Base-by-base conservation (phyloP, 2,329 filamentous ascomycete species). In the Leptodontidium sp. region DNA sequence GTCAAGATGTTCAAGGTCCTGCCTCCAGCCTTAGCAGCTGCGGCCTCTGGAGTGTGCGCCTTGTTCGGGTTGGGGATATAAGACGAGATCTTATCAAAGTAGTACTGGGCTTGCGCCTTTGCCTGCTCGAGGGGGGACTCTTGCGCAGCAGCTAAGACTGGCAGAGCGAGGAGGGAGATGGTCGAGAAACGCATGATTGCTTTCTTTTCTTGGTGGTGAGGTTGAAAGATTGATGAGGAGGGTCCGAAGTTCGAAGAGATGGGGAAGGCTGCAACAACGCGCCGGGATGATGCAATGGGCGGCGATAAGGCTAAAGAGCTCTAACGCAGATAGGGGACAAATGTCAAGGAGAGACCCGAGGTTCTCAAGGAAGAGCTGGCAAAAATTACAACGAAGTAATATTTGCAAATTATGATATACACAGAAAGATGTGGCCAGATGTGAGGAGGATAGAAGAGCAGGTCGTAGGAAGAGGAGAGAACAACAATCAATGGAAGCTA, bases 21-120 rank as follows among this genome's bases (percentile, higher is more conserved):
- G 57, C 80, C 78, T 1, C 84, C 86, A n/a, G 84, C 81, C 76
- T 85, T 86, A 43, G 84, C 82, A 55, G 82, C 83, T 40, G 84
- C 83, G 61, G 84, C 83, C 15, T 82, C 80, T 55, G 82, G 78
- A 52, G 72, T 79, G 77, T 74, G 70, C 50, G 73, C 67, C 58
- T 72, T 79, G 71, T 81, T 83, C 52, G 84, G 82, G 73, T 81
- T 83, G 59, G 87, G 86, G 64, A 88, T 80, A 77, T 82, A 87
- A 69, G 83, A 83, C 75, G 85, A 84, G 65, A 87, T 79, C 78
- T 88, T 87, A 77, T 89, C 87, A 71, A 92, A 81, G 75, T 92
- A 83, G 78, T 86, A 84, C 75, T 90, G 86, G 79, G 89, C 87
- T 77, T 90, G 87, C 45, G 87, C 88, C 79, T 87, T 85, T 79